Conservation (phyloP, 441 rosid species). For the Gossypium gossypioides region DNA sequence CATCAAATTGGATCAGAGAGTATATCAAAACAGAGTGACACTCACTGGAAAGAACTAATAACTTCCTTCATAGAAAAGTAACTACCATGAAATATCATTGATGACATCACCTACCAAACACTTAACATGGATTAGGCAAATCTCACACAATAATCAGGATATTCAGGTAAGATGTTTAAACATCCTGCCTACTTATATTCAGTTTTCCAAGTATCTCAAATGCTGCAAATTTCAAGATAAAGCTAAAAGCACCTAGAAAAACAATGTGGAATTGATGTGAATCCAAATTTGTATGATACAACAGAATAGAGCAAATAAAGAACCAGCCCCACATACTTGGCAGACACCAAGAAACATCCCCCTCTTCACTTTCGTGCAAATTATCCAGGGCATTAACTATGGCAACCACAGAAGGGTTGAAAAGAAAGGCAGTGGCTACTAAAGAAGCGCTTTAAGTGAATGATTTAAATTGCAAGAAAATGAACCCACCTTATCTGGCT, state of each 20-base stretch:
- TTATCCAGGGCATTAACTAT: not conserved
- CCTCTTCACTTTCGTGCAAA: not conserved
- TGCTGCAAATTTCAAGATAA: not conserved
- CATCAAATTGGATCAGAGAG: not conserved
- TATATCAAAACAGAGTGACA: not conserved
- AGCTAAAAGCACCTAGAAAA: not conserved
- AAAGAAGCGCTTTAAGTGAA: slow-evolving; percentile 7
- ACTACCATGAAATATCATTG: not conserved
- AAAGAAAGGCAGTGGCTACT: not conserved
- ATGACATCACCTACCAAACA: not conserved
- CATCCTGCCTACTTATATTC: not conserved
- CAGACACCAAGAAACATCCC: not conserved
- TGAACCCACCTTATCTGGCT: slow-evolving; percentile 3
- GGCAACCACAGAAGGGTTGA: not conserved
- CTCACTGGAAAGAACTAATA: not conserved
- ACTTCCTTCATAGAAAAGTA: not conserved
- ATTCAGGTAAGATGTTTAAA: not conserved
- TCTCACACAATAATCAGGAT: not conserved
- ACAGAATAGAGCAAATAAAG: not conserved
- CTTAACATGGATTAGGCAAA: not conserved
- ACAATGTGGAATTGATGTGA: not conserved
- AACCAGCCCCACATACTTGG: not conserved
- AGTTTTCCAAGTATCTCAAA: not conserved
- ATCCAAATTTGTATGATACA: not conserved
- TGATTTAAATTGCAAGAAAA: not conserved